Base-by-base conservation (phyloP, 192 early-diverging fungal species). In the Rhizoclosmatium sp. region DNA sequence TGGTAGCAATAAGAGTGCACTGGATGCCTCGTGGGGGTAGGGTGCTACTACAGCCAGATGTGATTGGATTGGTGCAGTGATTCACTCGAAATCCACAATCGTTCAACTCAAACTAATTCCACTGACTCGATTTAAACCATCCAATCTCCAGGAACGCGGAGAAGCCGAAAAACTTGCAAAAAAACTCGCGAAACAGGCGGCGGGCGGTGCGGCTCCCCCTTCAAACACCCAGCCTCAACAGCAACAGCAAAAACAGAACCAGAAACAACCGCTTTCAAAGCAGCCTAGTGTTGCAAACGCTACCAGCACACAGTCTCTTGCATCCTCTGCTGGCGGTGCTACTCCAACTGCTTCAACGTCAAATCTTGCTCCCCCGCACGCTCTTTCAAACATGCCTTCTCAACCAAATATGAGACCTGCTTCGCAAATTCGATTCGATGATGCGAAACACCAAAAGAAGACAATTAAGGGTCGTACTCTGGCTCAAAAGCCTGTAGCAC, bases 101-200 rank as follows among this genome's bases (percentile, higher is more conserved):
- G 31, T 0, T 0, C 31, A 31, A 31, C 31, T 56, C 54, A 56
- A 56, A 56, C 54, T 1, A 56, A n/a, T 9, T 9, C 9, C 19
- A n/a, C 23, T 62, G 60, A 9, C 60, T 62, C 5, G 60, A 31
- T 62, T 23, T 12, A 54, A 54, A 0, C 51, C 5, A 12, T 16
- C 5, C 51, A 54, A 7, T 54, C 51, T 7, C 60, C 74, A 89
- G 84, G 89, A 98, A 77, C 82, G 89, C 49, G 93, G 96, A 82
- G 87, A 92, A 46, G 91, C 90, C n/a, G 95, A 90, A 68, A 95
- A 98, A 86, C 71, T 51, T 12, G 78, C 82, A 14, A 71, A 72
- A 44, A 72, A 65, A 68, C 78, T 47, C 60, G 73, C 67, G 71
- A 88, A 79, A 87, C 77, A 47, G 82, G 69, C 60, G 0, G 64